phyloP scores from a whole-genome alignment of 1,139 yeast species.

The Citeromyces hawaiiensis region DNA sequence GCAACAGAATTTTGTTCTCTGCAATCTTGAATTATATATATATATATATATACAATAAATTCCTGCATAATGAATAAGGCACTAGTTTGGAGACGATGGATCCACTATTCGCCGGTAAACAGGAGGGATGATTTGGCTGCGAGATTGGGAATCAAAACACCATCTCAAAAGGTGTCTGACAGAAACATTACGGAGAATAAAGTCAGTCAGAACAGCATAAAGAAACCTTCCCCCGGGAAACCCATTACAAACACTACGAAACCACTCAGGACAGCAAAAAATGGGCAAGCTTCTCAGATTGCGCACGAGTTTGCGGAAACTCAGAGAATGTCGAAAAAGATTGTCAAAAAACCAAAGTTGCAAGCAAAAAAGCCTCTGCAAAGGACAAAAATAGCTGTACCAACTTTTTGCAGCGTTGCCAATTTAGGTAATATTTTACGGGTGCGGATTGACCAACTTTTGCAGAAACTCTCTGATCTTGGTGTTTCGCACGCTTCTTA shows the following conservation, averaged over 20 bases:
- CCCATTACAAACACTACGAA: neutral
- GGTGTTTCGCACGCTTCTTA: constrained; percentile 72
- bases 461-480: constrained; percentile 42
- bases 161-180: neutral
- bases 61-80: neutral
- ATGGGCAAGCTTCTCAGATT: neutral
- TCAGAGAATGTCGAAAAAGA: neutral
- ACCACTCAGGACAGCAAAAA: neutral
- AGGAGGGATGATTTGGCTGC: neutral
- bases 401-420: constrained; percentile 62
- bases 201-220: neutral
- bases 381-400: constrained; percentile 22
- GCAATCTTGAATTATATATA: too few species aligned
- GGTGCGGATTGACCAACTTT: constrained; percentile 47
- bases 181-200: neutral
- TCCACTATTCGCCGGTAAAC: neutral
- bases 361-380: neutral
- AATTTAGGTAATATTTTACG: constrained; percentile 63
- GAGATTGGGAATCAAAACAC: neutral
- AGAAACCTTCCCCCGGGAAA: neutral
- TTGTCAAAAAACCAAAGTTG: neutral
- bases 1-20: too few species aligned
- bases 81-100: neutral
- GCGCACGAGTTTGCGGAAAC: neutral
- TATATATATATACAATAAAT: too few species aligned